These are phyloP conservation scores for Schizosaccharomyces cryophilus DNA, from an alignment of 805 yeast species.

Conservation along the genomic window DNA sequence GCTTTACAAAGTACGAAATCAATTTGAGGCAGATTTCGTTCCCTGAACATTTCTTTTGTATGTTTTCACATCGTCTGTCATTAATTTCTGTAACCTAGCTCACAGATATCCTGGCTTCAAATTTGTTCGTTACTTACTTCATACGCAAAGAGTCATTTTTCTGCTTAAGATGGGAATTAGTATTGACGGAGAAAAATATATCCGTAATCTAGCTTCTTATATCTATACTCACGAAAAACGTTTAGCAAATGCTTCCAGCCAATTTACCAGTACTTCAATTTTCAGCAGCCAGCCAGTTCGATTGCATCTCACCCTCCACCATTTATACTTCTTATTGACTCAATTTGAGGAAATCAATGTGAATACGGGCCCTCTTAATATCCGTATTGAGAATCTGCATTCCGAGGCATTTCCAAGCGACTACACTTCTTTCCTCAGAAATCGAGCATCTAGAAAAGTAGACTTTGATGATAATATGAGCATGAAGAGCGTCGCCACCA, in stretches of 20 bases:
- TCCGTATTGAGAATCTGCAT: slow-evolving; percentile 32
- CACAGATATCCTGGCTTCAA: too few relatives aligned
- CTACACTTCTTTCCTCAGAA: slow-evolving; percentile 29
- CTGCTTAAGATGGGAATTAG: not conserved
- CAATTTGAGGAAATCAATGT: slow-evolving; percentile 25
- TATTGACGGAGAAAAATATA: slow-evolving; percentile 10
- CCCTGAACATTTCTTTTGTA: too few relatives aligned
- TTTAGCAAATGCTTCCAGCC: slow-evolving; percentile 5
- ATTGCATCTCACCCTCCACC: slow-evolving; percentile 35
- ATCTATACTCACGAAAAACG: slow-evolving; percentile 12
- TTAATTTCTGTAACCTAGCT: too few relatives aligned
- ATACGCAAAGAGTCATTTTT: not conserved
- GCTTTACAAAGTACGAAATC: too few relatives aligned
- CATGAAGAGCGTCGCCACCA: slow-evolving; percentile 10
- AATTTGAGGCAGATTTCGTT: too few relatives aligned
- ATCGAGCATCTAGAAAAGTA: slow-evolving; percentile 4
- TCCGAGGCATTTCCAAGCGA: slow-evolving; percentile 25
- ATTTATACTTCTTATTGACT: slow-evolving; percentile 35
- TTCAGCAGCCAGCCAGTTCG: slow-evolving; percentile 11
- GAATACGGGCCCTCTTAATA: slow-evolving; percentile 36
- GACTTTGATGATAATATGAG: slow-evolving; percentile 6
- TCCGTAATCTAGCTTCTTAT: slow-evolving; percentile 11
- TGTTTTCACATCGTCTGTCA: too few relatives aligned
- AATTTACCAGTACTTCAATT: not conserved
- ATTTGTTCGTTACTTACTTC: too few relatives aligned